A percentile compares a stretch with the other conserved stretches of the same genome.
Evolutionary conservation across 768 basidiomycete species (phyloP).

Genomic region (Tricholoma sp.): DNA sequence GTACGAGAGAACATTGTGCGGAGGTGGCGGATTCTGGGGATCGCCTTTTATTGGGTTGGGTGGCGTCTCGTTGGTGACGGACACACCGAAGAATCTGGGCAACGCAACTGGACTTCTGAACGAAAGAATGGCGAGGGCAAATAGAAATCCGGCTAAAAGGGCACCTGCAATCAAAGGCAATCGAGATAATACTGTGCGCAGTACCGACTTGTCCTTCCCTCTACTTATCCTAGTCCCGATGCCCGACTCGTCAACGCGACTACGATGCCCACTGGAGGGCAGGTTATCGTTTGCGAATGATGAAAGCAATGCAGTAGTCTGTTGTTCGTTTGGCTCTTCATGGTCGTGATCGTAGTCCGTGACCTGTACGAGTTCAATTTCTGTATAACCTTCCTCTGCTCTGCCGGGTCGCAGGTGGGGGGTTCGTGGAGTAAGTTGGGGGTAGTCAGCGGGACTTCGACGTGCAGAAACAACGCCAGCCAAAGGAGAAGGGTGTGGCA

Average conservation of each 20-base stretch:
- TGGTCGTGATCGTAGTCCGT: slow-evolving; percentile 33
- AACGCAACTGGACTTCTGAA: slow-evolving; percentile 43
- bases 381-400: slow-evolving; percentile 48
- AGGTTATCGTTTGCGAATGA: slow-evolving; percentile 40
- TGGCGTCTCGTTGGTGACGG: slow-evolving; percentile 9
- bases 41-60: slow-evolving; percentile 10
- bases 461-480: slow-evolving; percentile 30
- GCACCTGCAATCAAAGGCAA: slow-evolving; percentile 43
- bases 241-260: slow-evolving; percentile 35
- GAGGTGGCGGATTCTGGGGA: slow-evolving; percentile 5
- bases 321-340: slow-evolving; percentile 32
- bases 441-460: slow-evolving; percentile 28
- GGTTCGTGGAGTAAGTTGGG: slow-evolving; percentile 50
- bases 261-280: slow-evolving; percentile 33
- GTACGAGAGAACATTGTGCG: slow-evolving; percentile 37
- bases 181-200: slow-evolving; percentile 21
- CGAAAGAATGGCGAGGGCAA: slow-evolving; percentile 48
- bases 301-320: slow-evolving; percentile 41
- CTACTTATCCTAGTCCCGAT: slow-evolving; percentile 7
- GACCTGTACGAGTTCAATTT: slow-evolving; percentile 40
- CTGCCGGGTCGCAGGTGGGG: slow-evolving; percentile 58
- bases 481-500: slow-evolving; percentile 38
- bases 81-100: slow-evolving; percentile 38
- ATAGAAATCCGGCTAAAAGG: slow-evolving; percentile 35
- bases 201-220: slow-evolving; percentile 17